Conservation (phyloP, 2,329 filamentous ascomycete species). For the Thelonectria blattea region DNA sequence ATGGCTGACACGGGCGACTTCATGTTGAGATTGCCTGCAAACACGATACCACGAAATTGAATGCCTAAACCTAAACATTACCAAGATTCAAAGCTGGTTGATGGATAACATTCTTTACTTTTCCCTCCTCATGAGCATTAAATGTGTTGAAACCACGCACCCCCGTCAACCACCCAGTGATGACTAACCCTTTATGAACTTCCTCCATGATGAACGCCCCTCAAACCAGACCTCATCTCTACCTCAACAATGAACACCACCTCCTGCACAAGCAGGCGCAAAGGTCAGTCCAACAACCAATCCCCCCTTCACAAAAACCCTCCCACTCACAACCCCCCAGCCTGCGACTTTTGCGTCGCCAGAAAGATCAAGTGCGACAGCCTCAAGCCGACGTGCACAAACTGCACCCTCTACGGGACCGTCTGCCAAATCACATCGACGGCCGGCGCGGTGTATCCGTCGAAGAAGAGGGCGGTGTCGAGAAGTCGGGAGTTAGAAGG, state of each 20-base stretch:
- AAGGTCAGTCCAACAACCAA: constrained; percentile 22
- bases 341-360: constrained; percentile 47
- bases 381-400: constrained; percentile 47
- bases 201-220: neutral
- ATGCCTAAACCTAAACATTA: too few relatives aligned
- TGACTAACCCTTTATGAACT: neutral
- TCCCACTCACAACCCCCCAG: constrained; percentile 6
- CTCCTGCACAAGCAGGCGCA: constrained; percentile 26
- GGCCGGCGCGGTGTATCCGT: neutral
- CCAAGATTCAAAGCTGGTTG: too few relatives aligned
- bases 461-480: constrained; percentile 17
- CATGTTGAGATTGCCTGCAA: too few relatives aligned
- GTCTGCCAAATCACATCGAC: constrained; percentile 34
- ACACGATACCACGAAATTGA: too few relatives aligned
- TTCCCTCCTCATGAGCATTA: too few relatives aligned
- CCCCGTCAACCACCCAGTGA: too few relatives aligned
- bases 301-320: accelerated
- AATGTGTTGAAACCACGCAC: too few relatives aligned
- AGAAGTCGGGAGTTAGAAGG: neutral
- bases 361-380: constrained; percentile 50
- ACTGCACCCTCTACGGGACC: constrained; percentile 45
- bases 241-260: constrained; percentile 14
- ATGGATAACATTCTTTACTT: too few relatives aligned
- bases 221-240: neutral
- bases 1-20: too few relatives aligned